Conservation (phyloP, 208 protist genomes). For the Trypanosoma cruzi region DNA sequence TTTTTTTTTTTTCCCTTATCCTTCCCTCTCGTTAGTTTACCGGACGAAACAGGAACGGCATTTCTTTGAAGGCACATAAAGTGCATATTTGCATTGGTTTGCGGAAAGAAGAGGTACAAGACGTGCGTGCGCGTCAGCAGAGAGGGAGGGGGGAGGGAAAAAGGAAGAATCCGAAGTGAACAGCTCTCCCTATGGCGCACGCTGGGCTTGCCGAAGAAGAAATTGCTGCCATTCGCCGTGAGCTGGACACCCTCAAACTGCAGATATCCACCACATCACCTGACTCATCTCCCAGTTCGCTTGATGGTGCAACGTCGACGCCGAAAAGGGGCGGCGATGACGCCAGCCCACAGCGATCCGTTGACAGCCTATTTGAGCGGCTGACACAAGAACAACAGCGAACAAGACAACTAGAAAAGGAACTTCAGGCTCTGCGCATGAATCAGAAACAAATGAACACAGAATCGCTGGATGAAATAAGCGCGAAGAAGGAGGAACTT, state of each 20-base stretch:
- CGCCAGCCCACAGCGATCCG: not conserved
- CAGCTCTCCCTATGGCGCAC: not conserved
- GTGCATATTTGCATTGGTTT: too few relatives aligned
- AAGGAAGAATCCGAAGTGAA: not conserved
- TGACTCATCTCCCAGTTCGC: constrained; percentile 6
- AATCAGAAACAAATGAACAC: not conserved
- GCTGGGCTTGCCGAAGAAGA: constrained; percentile 1
- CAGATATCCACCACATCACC: constrained; percentile 5
- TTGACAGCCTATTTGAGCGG: constrained; percentile 5
- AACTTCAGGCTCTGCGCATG: constrained; percentile 7
- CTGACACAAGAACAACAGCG: constrained; percentile 10
- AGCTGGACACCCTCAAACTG: constrained; percentile 14
- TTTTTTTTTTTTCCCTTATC: not conserved
- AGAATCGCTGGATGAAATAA: not conserved
- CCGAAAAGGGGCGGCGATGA: not conserved
- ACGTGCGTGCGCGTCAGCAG: not conserved
- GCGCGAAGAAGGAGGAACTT: constrained; percentile 20
- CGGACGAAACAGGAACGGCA: too few relatives aligned
- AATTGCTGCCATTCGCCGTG: constrained; percentile 25
- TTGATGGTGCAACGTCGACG: not conserved
- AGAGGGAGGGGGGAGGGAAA: not conserved
- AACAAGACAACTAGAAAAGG: constrained; percentile 6
- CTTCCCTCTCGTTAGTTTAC: not conserved
- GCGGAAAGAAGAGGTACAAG: too few relatives aligned
- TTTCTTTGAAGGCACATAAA: too few relatives aligned